A percentile compares a stretch with the other conserved stretches of the same genome.
phyloP scores from a whole-genome alignment of 805 yeast species.

The Lipomyces anomalus region DNA sequence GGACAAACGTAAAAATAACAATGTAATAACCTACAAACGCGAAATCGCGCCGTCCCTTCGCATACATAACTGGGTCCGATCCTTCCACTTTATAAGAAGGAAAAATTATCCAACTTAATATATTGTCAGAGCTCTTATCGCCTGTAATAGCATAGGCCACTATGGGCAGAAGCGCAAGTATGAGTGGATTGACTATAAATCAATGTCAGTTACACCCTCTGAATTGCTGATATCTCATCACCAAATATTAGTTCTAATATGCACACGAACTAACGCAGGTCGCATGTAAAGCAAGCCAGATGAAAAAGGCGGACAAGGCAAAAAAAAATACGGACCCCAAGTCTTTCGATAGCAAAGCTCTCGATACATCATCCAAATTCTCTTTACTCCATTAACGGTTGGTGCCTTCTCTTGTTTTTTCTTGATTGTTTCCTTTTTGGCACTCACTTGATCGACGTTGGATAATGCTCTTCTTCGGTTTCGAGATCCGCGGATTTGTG shows the following conservation, averaged over 20 bases:
- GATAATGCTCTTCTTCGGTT: conserved; percentile 34
- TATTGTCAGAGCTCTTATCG: conserved; percentile 5
- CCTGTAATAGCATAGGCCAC: conserved; percentile 4
- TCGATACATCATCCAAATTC: conserved; percentile 51
- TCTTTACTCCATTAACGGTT: too few species aligned
- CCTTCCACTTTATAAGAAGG: conserved; percentile 29
- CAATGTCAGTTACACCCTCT: not conserved
- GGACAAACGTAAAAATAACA: conserved; percentile 78
- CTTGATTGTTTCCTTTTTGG: too few species aligned
- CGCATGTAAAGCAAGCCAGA: too few species aligned
- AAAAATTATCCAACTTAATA: conserved; percentile 18
- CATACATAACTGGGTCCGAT: conserved; percentile 43
- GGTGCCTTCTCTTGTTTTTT: too few species aligned
- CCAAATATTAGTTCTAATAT: too few species aligned
- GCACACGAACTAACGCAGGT: too few species aligned
- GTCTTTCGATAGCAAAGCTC: conserved; percentile 55
- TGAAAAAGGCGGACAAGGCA: too few species aligned
- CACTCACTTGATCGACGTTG: not conserved
- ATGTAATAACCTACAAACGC: conserved; percentile 73
- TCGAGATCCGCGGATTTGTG: conserved; percentile 38
- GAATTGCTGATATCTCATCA: too few species aligned
- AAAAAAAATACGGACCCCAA: conserved; percentile 43
- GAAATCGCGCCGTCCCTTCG: conserved; percentile 81
- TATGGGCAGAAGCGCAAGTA: conserved; percentile 10
- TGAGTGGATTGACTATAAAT: conserved; percentile 13